phyloP scores from a whole-genome alignment of 2,329 filamentous ascomycete species.

The Ascochyta clinopodiicola region DNA sequence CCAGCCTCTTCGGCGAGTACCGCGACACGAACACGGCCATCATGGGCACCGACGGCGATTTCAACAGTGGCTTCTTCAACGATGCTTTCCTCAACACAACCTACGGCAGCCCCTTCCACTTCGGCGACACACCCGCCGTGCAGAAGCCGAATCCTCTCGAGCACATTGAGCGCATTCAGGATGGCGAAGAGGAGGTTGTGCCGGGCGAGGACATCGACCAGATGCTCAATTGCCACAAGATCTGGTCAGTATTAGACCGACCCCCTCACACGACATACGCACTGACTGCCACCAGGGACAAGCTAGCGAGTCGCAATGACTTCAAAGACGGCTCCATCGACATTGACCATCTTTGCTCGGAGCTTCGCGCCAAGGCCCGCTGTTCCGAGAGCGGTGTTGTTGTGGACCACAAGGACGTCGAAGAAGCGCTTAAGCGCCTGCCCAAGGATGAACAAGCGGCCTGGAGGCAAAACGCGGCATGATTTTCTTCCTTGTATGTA shows the following conservation, averaged over 20 bases:
- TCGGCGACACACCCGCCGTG: conserved; percentile 54
- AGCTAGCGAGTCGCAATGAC: conserved; percentile 82
- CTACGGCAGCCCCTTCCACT: conserved; percentile 82
- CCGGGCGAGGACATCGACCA: conserved; percentile 66
- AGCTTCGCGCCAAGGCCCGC: conserved; percentile 93
- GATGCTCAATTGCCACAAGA: conserved; percentile 84
- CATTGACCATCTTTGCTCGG: conserved; percentile 88
- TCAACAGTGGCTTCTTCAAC: conserved; percentile 72
- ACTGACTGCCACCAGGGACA: conserved; percentile 72
- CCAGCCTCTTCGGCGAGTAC: conserved; percentile 89
- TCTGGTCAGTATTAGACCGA: conserved; percentile 73
- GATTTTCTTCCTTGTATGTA: conserved; percentile 9
- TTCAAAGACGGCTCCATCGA: conserved; percentile 92
- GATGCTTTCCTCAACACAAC: conserved; percentile 81
- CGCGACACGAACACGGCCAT: conserved; percentile 87
- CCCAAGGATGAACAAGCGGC: conserved; percentile 36
- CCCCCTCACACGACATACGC: neutral
- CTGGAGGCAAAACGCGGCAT: neutral
- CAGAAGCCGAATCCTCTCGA: conserved; percentile 71
- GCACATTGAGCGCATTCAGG: conserved; percentile 77
- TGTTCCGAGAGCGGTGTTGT: conserved; percentile 91
- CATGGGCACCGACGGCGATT: conserved; percentile 66
- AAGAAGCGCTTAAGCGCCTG: conserved; percentile 61
- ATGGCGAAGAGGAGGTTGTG: conserved; percentile 71
- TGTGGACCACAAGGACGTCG: conserved; percentile 87